Evolutionary conservation across 257 asterid species (phyloP).

Genomic region (Linaria vulgaris): DNA sequence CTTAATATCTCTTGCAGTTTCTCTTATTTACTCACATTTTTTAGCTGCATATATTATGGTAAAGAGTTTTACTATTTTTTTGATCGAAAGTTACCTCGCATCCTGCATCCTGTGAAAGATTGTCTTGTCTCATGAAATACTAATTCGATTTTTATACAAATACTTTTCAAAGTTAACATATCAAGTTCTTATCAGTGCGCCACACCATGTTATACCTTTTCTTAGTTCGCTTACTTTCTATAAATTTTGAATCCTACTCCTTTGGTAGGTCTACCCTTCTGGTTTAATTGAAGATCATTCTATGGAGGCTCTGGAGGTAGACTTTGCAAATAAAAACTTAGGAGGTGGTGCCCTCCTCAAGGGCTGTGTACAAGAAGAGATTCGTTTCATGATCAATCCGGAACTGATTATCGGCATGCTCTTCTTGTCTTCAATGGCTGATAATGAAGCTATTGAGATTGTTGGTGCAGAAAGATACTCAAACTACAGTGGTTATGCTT

Average conservation of each 20-base stretch:
- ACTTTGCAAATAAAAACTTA: slow-evolving; percentile 77
- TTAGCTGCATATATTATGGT: slow-evolving; percentile 1
- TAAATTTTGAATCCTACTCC: background rate
- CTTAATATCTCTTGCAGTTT: too few relatives aligned
- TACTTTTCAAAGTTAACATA: slow-evolving; percentile 4
- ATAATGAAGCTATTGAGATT: slow-evolving; percentile 87
- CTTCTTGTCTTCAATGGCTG: slow-evolving; percentile 76
- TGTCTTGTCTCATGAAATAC: background rate
- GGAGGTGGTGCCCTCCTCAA: slow-evolving; percentile 91
- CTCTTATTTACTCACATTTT: background rate
- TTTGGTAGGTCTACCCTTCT: slow-evolving; percentile 50
- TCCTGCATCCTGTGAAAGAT: background rate
- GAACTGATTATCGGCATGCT: slow-evolving; percentile 76
- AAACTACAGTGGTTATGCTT: slow-evolving; percentile 76
- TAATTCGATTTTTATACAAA: background rate
- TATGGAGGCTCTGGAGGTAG: slow-evolving; percentile 76
- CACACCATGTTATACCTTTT: slow-evolving; percentile 1
- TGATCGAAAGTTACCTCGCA: background rate
- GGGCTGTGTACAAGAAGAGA: slow-evolving; percentile 97
- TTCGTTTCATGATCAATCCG: slow-evolving; percentile 92
- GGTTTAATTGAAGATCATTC: slow-evolving; percentile 80
- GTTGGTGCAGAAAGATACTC: slow-evolving; percentile 92
- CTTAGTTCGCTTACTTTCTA: background rate
- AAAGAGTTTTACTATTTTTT: background rate
- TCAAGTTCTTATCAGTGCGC: background rate